phyloP scores from a whole-genome alignment of 1,284 basidiomycete genomes.

The Heterobasidion irregulare region DNA sequence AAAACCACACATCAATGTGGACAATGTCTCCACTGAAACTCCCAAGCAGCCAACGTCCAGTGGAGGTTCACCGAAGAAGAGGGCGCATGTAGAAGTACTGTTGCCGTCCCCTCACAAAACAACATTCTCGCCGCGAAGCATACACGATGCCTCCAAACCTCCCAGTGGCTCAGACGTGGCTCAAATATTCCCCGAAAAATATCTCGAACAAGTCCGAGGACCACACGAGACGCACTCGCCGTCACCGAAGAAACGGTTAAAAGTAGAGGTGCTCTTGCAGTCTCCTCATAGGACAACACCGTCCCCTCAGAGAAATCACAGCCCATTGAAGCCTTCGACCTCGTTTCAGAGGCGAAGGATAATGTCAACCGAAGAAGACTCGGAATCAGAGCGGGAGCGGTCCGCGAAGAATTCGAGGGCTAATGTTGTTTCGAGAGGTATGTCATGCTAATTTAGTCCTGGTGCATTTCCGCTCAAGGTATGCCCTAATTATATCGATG shows the following conservation, averaged over 20 bases:
- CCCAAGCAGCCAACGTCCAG: too few species aligned
- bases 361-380: neutral
- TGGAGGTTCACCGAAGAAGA: neutral
- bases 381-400: neutral
- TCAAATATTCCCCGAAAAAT: constrained; percentile 5
- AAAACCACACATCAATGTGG: neutral
- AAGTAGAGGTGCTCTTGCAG: constrained; percentile 10
- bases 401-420: neutral
- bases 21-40: neutral
- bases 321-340: neutral
- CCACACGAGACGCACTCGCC: neutral
- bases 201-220: neutral
- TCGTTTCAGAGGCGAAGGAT: neutral
- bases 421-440: neutral
- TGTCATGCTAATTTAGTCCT: too few species aligned
- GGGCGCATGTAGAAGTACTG: neutral
- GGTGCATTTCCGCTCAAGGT: too few species aligned
- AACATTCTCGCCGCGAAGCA: neutral
- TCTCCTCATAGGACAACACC: neutral
- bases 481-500: too few species aligned
- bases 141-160: neutral
- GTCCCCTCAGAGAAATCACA: neutral
- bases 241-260: constrained; percentile 7
- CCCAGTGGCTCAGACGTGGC: neutral
- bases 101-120: neutral